These are phyloP conservation scores for Pyrenochaeta sp. DNA, from an alignment of 2,329 filamentous ascomycete genomes.

Conservation along the genomic window DNA sequence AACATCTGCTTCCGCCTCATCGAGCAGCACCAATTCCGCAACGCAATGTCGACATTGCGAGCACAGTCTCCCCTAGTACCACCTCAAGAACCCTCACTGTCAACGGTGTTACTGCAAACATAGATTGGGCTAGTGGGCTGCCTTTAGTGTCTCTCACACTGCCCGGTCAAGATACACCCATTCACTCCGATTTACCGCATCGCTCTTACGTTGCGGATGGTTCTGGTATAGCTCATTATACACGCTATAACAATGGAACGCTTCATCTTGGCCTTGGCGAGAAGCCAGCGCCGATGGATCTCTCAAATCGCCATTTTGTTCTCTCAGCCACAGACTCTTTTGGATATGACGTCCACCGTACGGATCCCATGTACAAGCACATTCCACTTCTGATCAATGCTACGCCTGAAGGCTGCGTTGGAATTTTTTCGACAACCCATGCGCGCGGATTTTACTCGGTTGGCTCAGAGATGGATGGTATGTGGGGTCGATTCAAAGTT, in stretches of 20 bases:
- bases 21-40: slow-evolving; percentile 65
- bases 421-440: slow-evolving; percentile 73
- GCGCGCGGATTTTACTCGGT: slow-evolving; percentile 70
- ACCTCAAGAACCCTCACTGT: slow-evolving; percentile 56
- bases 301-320: slow-evolving; percentile 71
- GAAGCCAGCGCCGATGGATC: slow-evolving; percentile 76
- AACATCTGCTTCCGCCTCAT: slow-evolving; percentile 71
- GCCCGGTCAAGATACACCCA: slow-evolving; percentile 57
- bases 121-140: slow-evolving; percentile 68
- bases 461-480: slow-evolving; percentile 76
- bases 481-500: slow-evolving; percentile 79
- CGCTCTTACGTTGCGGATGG: slow-evolving; percentile 73
- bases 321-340: slow-evolving; percentile 76
- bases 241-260: slow-evolving; percentile 67
- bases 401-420: slow-evolving; percentile 70
- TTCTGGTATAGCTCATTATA: slow-evolving; percentile 71
- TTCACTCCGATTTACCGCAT: slow-evolving; percentile 70
- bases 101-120: slow-evolving; percentile 60
- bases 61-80: slow-evolving; percentile 44
- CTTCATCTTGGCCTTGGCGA: slow-evolving; percentile 77
- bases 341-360: slow-evolving; percentile 75
- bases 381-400: slow-evolving; percentile 77
- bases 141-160: slow-evolving; percentile 64
- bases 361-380: slow-evolving; percentile 79
- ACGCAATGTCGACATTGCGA: slow-evolving; percentile 44